phyloP scores from a whole-genome alignment of 1,139 yeast genomes.

The Suhomyces bolitotheri region DNA sequence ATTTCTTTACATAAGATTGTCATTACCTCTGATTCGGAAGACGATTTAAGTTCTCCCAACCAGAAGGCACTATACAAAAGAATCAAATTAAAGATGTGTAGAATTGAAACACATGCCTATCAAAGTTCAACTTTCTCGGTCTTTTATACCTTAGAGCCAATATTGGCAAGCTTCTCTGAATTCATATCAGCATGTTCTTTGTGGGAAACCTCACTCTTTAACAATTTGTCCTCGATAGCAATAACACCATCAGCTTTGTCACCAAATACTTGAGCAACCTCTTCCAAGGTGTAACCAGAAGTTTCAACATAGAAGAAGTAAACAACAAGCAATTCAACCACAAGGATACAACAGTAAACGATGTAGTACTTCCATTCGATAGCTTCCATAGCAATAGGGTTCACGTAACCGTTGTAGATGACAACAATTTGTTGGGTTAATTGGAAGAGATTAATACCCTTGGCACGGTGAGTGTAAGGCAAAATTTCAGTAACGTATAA shows the following conservation, averaged over 20 bases:
- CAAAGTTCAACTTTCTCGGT: no score
- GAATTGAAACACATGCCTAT: no score
- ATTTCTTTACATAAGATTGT: no score
- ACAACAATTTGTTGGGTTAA: constrained; percentile 30
- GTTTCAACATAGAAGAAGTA: constrained; percentile 52
- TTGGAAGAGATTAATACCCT: constrained; percentile 39
- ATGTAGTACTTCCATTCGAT: constrained; percentile 63
- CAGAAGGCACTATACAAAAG: no score
- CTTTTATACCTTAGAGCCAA: constrained; percentile 4
- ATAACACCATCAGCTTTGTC: constrained; percentile 26
- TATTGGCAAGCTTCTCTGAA: constrained; percentile 3
- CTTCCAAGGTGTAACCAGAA: constrained; percentile 54
- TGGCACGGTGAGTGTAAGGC: constrained; percentile 48
- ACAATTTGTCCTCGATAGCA: constrained; percentile 5
- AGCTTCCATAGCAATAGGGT: constrained; percentile 60
- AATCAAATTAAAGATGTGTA: no score
- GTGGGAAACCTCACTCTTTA: constrained; percentile 7
- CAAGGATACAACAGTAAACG: constrained; percentile 46
- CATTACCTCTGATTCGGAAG: no score
- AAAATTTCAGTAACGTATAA: constrained; percentile 44
- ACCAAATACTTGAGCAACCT: constrained; percentile 51
- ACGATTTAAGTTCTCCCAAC: no score
- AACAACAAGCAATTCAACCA: constrained; percentile 38
- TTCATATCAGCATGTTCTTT: constrained; percentile 4
- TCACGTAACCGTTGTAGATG: constrained; percentile 48